Conservation (phyloP, 768 basidiomycete species). For the Zangia roseola region DNA sequence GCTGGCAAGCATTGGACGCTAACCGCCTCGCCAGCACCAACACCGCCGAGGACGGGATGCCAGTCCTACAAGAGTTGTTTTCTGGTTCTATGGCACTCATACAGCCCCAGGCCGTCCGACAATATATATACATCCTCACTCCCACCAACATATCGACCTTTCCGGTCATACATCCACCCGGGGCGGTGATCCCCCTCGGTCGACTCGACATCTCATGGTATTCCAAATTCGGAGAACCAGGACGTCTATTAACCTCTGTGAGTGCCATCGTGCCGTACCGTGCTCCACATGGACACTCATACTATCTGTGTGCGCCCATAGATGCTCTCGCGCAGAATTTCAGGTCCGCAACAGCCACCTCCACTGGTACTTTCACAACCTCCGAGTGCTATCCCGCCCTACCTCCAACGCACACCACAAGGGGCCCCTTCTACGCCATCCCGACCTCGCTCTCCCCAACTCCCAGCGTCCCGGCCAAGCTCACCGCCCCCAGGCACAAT, state of each 20-base stretch:
- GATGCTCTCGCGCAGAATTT: conserved; percentile 81
- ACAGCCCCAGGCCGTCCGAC: conserved; percentile 81
- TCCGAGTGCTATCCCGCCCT: conserved; percentile 70
- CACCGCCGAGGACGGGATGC: conserved; percentile 1
- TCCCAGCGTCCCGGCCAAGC: conserved; percentile 48
- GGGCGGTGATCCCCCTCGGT: conserved; percentile 77
- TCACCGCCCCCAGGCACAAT: conserved; percentile 53
- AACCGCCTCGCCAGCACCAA: conserved; percentile 37
- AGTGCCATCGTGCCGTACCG: too few species aligned
- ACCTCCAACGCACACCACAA: conserved; percentile 61
- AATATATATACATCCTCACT: conserved; percentile 82
- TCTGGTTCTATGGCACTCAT: conserved; percentile 66
- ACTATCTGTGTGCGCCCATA: conserved; percentile 14
- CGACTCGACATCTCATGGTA: conserved; percentile 87
- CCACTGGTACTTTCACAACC: conserved; percentile 38
- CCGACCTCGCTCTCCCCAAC: conserved; percentile 60
- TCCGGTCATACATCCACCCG: conserved; percentile 57
- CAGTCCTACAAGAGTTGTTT: conserved; percentile 43
- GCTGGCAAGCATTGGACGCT: conserved; percentile 58
- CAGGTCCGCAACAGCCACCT: conserved; percentile 41
- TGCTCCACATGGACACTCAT: neutral
- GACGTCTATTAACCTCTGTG: conserved; percentile 81
- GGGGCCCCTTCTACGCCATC: conserved; percentile 39
- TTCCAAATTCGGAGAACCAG: conserved; percentile 82
- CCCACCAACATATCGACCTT: conserved; percentile 46